Evolutionary conservation across 768 basidiomycete species (phyloP), one percentile per base, ranked within the genome.

Genomic region (Tylopilus intermedius): DNA sequence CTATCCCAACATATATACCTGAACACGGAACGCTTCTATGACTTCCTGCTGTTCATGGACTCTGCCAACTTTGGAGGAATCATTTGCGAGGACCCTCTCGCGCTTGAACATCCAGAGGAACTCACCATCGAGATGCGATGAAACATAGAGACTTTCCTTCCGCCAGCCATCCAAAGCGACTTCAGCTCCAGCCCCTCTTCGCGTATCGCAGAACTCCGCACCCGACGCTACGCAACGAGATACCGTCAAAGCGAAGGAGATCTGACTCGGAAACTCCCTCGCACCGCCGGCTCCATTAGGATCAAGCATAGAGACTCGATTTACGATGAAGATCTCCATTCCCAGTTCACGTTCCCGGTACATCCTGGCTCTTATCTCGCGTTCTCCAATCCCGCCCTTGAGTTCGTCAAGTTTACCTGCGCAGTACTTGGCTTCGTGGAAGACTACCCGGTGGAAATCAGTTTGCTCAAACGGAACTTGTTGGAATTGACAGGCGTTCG

Each of bases 21-120:
- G 53, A 78, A 86, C 42, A 88, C 93, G 18, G 84, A 89, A 26
- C 80, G 86, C 5, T 96, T 88, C 72, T 99, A 94, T 72, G 93
- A 98, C 71, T 92, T 90, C 65, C 72, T 98, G 8, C 74, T 97
- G 26, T 95, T 91, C 79, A 93, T 98, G 93, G 96, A 99, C 70
- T 77, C 84, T 11, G 90, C 92, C 27, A 99, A 98, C 68, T 82
- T 86, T 65, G 91, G 88, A 15, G 94, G 90, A 2, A 79, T 98
- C 51, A 79, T 92, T n/a, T 93, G 90, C 62, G 81, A 87, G 62
- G 77, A 93, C 57, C 86, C 91, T 0, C 65, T 82, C 18, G 86
- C 86, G 6, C 64, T 82, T 24, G 84, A 88, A 35, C 76, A 80
- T 21, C 81, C 87, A 0, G 79, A 85, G 49, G 80, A 86, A 24